These are phyloP conservation scores for Alternaria novae-zelandiae DNA, from an alignment of 2,329 filamentous ascomycete genomes.

Conservation along the genomic window DNA sequence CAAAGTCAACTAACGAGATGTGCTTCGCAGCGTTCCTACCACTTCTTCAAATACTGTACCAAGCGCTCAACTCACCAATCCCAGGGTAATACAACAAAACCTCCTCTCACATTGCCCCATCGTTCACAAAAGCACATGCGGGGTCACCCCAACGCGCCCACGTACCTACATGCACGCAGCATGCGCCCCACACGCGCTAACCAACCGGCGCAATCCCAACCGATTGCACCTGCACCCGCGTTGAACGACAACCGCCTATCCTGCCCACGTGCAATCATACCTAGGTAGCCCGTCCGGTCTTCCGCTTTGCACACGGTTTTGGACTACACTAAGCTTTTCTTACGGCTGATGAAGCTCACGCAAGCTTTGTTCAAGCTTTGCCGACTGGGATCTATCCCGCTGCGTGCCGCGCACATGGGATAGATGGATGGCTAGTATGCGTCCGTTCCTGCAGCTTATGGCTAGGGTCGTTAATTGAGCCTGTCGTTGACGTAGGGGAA, in stretches of 20 bases:
- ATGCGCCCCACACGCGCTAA: constrained; percentile 1
- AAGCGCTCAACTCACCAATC: too few species aligned
- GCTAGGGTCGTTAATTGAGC: background rate
- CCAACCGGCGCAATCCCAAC: background rate
- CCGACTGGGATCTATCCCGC: background rate
- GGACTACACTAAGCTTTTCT: background rate
- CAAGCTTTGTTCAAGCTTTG: constrained; percentile 1
- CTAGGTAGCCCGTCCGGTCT: background rate
- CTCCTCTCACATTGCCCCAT: too few species aligned
- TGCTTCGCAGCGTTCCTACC: too few species aligned
- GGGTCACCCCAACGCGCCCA: too few species aligned
- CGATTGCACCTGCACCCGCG: background rate
- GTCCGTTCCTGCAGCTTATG: constrained; percentile 4
- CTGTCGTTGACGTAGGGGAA: background rate
- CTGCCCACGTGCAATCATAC: background rate
- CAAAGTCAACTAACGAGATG: too few species aligned
- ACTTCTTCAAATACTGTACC: too few species aligned
- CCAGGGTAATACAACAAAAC: too few species aligned
- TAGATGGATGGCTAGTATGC: background rate
- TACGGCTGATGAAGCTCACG: background rate
- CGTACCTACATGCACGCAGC: too few species aligned
- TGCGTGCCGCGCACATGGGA: constrained; percentile 2
- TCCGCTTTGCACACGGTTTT: too few species aligned
- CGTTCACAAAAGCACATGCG: too few species aligned
- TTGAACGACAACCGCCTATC: background rate